Percentiles rank a stretch among this genome's conserved stretches.
Evolutionary conservation across 768 basidiomycete species (phyloP).

Genomic region (Exsudoporus frostii): DNA sequence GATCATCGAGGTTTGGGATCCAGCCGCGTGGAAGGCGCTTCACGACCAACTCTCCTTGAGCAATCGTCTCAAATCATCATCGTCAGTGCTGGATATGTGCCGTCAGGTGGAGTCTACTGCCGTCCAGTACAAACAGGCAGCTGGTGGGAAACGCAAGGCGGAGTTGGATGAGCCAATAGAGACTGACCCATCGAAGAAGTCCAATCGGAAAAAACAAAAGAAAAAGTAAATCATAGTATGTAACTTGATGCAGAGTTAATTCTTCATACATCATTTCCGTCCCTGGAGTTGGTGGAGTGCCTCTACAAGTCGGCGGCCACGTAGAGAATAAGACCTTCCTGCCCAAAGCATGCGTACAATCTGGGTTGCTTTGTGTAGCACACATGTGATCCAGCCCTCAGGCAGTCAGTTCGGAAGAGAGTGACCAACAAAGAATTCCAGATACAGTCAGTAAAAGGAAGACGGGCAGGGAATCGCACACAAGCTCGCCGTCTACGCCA

Average conservation of each 20-base stretch:
- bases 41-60: conserved; percentile 45
- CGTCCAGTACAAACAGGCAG: conserved; percentile 3
- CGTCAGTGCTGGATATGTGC: conserved; percentile 59
- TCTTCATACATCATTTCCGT: background rate
- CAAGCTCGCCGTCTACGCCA: conserved; percentile 2
- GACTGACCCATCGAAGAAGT: conserved; percentile 34
- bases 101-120: conserved; percentile 50
- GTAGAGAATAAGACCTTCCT: background rate
- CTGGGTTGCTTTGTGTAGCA: background rate
- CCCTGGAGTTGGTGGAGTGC: background rate
- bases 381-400: background rate
- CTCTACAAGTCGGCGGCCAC: background rate
- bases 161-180: conserved; percentile 23
- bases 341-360: background rate
- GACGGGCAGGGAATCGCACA: background rate
- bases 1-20: conserved; percentile 52
- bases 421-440: background rate
- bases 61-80: conserved; percentile 60
- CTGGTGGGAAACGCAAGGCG: conserved; percentile 39
- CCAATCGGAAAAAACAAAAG: conserved; percentile 46
- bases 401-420: background rate
- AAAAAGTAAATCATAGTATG: conserved; percentile 30
- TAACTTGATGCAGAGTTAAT: background rate
- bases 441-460: background rate
- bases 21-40: conserved; percentile 53